Base-by-base conservation (phyloP, 1,284 basidiomycete genomes). In the Puccinia novopanici region DNA sequence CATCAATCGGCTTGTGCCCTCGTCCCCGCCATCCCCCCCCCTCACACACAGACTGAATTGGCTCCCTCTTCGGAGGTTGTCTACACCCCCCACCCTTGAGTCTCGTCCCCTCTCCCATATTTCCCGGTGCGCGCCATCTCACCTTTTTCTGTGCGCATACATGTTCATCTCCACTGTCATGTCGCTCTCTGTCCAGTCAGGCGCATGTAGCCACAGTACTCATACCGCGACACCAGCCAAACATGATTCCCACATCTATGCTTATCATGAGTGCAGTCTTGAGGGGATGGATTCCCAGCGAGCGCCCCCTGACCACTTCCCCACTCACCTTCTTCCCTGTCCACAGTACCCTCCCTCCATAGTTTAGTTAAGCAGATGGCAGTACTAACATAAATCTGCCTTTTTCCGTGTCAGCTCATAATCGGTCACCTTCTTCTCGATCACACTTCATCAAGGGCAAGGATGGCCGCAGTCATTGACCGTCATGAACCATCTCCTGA, bases 391-490 rank as follows among this genome's bases (percentile, higher is more conserved):
- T n/a, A n/a, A n/a, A n/a, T n/a, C 45, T 45, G 6, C 55, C 22
- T 57, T 22, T 24, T 15, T 63, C 59, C 17, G 22, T 27, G 5
- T 63, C 59, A 63, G 22, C 50, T 15, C 59, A n/a, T 63, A 10
- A n/a, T n/a, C 52, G n/a, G 52, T 22, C 52, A 17, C 3, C 34
- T 63, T 3, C 10, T 63, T 27, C 27, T 63, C 34, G 15, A 6
- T 63, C 19, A 8, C 59, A n/a, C 27, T 27, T 27, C 24, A 34
- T 17, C 8, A n/a, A 27, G 24, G 12, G 4, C 13, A 5, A 37
- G 59, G 17, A 65, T 65, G 61, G 61, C 61, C 61, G 40, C 61
- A 3, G 19, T 24, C 34, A 65, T 65, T 22, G 61, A 65, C 40
- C 61, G 19, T 45, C 61, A 37, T 17, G 34, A 45, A 6, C 61